Conservation (phyloP, 2,329 filamentous ascomycete genomes). For the Fusarium kyushuense region DNA sequence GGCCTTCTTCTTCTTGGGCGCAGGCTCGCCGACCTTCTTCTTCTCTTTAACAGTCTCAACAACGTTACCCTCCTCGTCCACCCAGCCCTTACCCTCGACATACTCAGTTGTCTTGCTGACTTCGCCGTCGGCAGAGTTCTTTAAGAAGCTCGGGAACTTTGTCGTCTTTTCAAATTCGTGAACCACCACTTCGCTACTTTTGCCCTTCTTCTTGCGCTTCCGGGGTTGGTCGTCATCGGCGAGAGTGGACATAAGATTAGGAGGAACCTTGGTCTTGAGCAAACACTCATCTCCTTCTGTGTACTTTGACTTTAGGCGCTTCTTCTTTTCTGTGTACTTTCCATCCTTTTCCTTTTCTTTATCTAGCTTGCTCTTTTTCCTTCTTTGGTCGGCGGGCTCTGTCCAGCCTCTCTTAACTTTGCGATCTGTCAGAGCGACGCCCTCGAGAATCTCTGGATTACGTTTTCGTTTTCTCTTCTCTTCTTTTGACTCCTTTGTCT, state of each 20-base stretch:
- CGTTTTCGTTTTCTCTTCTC: conserved; percentile 64
- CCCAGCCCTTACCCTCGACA: conserved; percentile 89
- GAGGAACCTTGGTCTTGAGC: conserved; percentile 81
- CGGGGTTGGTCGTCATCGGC: conserved; percentile 59
- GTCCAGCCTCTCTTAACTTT: conserved; percentile 93
- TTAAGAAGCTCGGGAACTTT: conserved; percentile 86
- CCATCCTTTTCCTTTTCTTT: conserved; percentile 60
- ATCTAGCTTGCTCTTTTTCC: conserved; percentile 62
- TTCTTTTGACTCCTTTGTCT: conserved; percentile 54
- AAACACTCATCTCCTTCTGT: conserved; percentile 84
- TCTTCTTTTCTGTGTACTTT: conserved; percentile 68
- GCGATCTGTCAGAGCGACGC: conserved; percentile 78
- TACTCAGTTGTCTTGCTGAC: conserved; percentile 67
- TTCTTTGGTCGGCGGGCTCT: conserved; percentile 67
- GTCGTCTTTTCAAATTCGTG: conserved; percentile 92
- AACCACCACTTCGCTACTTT: conserved; percentile 70
- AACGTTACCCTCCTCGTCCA: conserved; percentile 81
- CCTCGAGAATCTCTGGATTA: conserved; percentile 66
- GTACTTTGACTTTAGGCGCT: conserved; percentile 78
- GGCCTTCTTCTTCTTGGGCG: conserved; percentile 45
- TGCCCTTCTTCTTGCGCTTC: conserved; percentile 69
- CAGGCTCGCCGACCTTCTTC: conserved; percentile 46
- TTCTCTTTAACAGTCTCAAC: conserved; percentile 70
- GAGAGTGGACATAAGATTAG: conserved; percentile 58
- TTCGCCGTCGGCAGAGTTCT: conserved; percentile 56